Conservation (phyloP, 176 grass and related monocot genomes). For the Aegilops longissima region DNA sequence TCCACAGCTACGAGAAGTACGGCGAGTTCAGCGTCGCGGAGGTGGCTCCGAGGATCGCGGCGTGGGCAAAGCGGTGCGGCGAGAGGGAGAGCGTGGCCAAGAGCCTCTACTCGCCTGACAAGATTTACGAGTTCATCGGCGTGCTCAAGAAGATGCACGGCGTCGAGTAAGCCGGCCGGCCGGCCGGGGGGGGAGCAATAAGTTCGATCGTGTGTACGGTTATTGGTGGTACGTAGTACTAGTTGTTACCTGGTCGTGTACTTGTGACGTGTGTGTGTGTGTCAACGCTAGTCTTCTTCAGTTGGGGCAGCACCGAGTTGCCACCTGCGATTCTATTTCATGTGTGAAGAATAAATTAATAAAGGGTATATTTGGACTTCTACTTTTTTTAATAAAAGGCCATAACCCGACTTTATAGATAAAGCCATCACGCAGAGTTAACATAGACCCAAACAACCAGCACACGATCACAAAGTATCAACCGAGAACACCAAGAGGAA, state of each 20-base stretch:
- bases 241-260: neutral
- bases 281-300: neutral
- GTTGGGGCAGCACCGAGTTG: neutral
- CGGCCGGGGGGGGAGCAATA: no score
- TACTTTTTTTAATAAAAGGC: no score
- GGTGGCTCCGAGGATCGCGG: slow-evolving; percentile 17
- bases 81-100: slow-evolving; percentile 35
- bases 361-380: neutral
- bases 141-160: slow-evolving; percentile 26
- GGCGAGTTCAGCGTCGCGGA: slow-evolving; percentile 30
- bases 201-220: no score
- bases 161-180: neutral
- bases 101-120: slow-evolving; percentile 15
- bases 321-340: neutral
- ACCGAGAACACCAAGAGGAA: no score
- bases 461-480: no score
- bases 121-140: slow-evolving; percentile 32
- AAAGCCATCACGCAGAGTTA: no score
- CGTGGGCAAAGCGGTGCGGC: slow-evolving; percentile 36
- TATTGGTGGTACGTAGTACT: no score
- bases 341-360: neutral
- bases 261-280: neutral
- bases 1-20: slow-evolving; percentile 28
- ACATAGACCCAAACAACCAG: no score
- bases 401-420: no score